Conservation (phyloP, 2,329 filamentous ascomycete species). For the Daldinia sp. region DNA sequence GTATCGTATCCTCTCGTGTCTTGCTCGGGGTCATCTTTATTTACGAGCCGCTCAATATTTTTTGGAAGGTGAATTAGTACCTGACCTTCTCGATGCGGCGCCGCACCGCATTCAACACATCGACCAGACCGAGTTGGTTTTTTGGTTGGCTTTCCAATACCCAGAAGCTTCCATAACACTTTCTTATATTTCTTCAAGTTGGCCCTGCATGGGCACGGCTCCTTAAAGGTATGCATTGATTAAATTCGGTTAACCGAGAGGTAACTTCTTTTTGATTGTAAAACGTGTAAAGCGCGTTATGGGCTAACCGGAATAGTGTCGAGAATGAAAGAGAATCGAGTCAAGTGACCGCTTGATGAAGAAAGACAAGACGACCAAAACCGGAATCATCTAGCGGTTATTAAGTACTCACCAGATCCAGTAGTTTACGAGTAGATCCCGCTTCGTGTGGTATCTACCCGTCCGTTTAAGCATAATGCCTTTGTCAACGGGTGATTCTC, state of each 20-base stretch:
- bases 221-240: neutral
- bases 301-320: neutral
- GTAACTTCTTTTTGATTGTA: neutral
- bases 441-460: neutral
- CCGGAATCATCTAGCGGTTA: neutral
- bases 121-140: conserved; percentile 26
- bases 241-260: neutral
- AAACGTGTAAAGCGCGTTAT: neutral
- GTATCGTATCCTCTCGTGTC: conserved; percentile 18
- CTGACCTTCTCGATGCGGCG: conserved; percentile 20
- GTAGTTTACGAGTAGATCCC: neutral
- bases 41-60: neutral
- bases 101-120: conserved; percentile 19
- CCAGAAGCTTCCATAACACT: neutral
- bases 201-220: conserved; percentile 13
- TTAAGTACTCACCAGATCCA: neutral
- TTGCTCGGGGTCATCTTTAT: neutral
- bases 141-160: neutral
- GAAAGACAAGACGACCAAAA: neutral
- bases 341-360: neutral
- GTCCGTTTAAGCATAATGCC: neutral
- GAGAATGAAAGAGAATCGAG: neutral
- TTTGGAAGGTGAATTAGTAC: conserved; percentile 4
- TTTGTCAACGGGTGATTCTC: neutral
- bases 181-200: neutral